These are phyloP conservation scores for Mimosa bimucronata DNA, from an alignment of 306 rosid species.

Conservation along the genomic window DNA sequence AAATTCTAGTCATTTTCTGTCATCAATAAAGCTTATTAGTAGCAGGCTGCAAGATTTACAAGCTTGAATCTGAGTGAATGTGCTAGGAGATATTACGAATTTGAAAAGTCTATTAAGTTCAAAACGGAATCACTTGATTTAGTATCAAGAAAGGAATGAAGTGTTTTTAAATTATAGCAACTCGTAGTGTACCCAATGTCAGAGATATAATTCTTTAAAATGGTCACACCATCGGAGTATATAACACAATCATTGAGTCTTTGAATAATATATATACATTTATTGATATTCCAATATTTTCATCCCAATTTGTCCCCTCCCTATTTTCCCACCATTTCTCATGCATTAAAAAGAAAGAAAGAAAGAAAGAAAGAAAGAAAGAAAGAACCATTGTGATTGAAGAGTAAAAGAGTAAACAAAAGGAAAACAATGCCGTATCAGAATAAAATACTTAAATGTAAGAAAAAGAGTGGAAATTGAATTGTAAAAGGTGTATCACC, in stretches of 20 bases:
- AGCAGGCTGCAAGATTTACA: neutral
- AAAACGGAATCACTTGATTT: neutral
- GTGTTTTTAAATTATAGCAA: no score
- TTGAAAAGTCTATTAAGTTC: neutral
- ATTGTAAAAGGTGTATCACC: conserved; percentile 41
- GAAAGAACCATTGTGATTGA: neutral
- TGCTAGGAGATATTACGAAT: neutral
- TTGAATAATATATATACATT: neutral
- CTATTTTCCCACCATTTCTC: neutral
- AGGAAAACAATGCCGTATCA: neutral
- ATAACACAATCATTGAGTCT: neutral
- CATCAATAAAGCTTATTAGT: neutral
- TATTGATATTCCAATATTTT: neutral
- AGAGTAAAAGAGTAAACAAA: no score
- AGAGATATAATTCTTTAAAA: neutral
- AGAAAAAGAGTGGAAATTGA: neutral
- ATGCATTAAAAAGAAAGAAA: no score
- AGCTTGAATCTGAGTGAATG: neutral
- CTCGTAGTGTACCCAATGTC: neutral
- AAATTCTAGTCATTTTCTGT: neutral
- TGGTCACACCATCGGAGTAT: neutral
- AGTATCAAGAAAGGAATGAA: neutral
- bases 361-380: no score
- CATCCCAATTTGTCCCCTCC: neutral
- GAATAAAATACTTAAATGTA: neutral